A percentile compares a stretch with the other conserved stretches of the same genome.
These are phyloP conservation scores for Candida andamanensis DNA, from an alignment of 805 yeast species.

Conservation along the genomic window DNA sequence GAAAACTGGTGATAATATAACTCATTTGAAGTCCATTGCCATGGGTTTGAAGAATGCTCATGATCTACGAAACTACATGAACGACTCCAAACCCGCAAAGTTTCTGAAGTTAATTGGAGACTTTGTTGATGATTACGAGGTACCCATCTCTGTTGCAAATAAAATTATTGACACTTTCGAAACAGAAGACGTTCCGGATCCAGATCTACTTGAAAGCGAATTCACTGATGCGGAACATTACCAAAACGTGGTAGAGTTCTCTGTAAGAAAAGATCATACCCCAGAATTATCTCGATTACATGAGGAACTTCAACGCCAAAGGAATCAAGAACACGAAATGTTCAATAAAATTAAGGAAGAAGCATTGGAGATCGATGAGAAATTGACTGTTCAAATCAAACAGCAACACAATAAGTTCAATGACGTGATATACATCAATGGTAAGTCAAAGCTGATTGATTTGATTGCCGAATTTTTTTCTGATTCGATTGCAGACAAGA, in stretches of 20 bases:
- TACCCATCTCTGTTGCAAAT: constrained; percentile 38
- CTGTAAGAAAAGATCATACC: constrained; percentile 33
- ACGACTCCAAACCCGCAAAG: constrained; percentile 14
- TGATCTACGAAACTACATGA: constrained; percentile 16
- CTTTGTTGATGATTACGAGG: constrained; percentile 23
- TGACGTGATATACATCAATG: constrained; percentile 47
- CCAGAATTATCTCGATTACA: constrained; percentile 30
- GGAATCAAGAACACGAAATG: constrained; percentile 19
- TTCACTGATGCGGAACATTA: background rate
- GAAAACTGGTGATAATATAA: constrained; percentile 28
- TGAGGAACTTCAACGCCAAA: constrained; percentile 20
- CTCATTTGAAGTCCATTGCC: constrained; percentile 26
- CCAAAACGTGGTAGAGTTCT: constrained; percentile 9
- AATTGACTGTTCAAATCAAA: constrained; percentile 22
- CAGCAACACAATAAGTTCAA: constrained; percentile 24
- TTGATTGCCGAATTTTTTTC: constrained; percentile 14
- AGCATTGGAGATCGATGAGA: constrained; percentile 23
- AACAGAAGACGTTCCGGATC: constrained; percentile 3
- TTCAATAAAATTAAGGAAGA: constrained; percentile 16
- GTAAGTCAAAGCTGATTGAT: constrained; percentile 28
- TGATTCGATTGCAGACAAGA: constrained; percentile 24
- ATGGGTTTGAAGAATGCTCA: constrained; percentile 24
- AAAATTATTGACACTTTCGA: constrained; percentile 35
- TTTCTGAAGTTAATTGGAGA: constrained; percentile 16
- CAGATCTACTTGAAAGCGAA: constrained; percentile 2